Evolutionary conservation across 2,329 filamentous ascomycete species (phyloP), one percentile per base, ranked within the genome.

Genomic region (Apiospora kogelbergensis): DNA sequence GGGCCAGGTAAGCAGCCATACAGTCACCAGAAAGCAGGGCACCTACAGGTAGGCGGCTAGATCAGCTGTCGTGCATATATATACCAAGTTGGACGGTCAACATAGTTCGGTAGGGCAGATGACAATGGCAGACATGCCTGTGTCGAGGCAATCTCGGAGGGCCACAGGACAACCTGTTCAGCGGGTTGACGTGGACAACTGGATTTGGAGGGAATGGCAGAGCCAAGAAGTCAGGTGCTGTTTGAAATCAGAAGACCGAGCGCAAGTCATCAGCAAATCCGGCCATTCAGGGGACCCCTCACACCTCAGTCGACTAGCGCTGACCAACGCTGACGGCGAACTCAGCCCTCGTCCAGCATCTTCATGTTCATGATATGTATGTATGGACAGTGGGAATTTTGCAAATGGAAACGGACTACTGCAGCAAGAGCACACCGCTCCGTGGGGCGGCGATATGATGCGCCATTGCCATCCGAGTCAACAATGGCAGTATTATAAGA

Each of bases 391-490:
- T 57, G 48, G 48, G 33, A 7, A 57, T 57, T 57, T 57, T 57
- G 48, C 33, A 33, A 33, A 57, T 33, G 6, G 17, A 33, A 33
- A 57, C 20, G 6, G 17, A 57, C 48, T 57, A 57, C 48, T 57
- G 48, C 48, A 57, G 48, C 48, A 57, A 57, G 37, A 37, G 53
- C 53, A 60, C 53, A 60, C 53, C 53, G 53, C 53, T 60, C 20
- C 53, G 53, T 33, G 53, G 53, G 53, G 53, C 53, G 30, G 22
- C 53, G 53, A 30, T n/a, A 60, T 11, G 30, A 60, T 37, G 53
- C 53, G 30, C 53, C 53, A 60, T 60, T 30, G 30, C 53, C 53
- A 60, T 60, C 53, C 53, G 30, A 60, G 53, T 60, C 53, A 37
- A 60, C 53, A n/a, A n/a, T 60, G 53, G 37, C 53, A 33, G 4